phyloP scores from a whole-genome alignment of 306 rosid species.

The Vigna radiata region DNA sequence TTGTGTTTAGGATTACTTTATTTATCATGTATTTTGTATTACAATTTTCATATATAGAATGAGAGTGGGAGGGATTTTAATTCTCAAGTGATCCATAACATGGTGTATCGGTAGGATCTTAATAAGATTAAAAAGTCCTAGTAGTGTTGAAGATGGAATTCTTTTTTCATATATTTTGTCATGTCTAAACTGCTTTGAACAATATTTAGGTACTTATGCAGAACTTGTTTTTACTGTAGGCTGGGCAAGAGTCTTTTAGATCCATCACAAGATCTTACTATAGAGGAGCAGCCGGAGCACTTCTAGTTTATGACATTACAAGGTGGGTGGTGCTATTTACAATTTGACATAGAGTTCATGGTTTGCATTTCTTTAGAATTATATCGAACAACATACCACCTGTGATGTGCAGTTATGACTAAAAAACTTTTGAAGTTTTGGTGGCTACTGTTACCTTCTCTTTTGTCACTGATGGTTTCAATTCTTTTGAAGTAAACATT shows the following conservation, averaged over 20 bases:
- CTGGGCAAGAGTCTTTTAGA: conserved; percentile 98
- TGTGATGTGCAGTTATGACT: conserved; percentile 9
- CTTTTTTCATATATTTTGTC: conserved; percentile 9
- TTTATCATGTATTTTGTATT: too few species aligned
- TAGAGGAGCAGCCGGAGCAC: conserved; percentile 98
- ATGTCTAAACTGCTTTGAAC: not conserved
- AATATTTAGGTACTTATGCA: conserved; percentile 38
- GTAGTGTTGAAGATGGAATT: not conserved
- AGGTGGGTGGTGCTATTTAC: conserved; percentile 58
- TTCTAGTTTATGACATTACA: conserved; percentile 95
- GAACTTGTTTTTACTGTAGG: conserved; percentile 58
- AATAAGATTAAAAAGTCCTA: not conserved
- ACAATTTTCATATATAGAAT: too few species aligned
- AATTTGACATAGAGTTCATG: conserved; percentile 15
- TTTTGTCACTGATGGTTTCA: conserved; percentile 2
- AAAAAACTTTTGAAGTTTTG: not conserved
- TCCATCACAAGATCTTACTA: conserved; percentile 97
- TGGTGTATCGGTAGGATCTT: conserved; percentile 17
- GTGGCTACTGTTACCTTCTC: not conserved
- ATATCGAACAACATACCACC: conserved; percentile 6
- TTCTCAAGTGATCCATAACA: too few species aligned
- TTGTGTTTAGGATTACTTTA: too few species aligned
- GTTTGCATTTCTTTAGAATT: conserved; percentile 12
- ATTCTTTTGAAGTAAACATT: not conserved
- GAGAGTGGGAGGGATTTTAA: too few species aligned